phyloP scores from a whole-genome alignment of 805 yeast species.

The Ascoidea asiatica region DNA sequence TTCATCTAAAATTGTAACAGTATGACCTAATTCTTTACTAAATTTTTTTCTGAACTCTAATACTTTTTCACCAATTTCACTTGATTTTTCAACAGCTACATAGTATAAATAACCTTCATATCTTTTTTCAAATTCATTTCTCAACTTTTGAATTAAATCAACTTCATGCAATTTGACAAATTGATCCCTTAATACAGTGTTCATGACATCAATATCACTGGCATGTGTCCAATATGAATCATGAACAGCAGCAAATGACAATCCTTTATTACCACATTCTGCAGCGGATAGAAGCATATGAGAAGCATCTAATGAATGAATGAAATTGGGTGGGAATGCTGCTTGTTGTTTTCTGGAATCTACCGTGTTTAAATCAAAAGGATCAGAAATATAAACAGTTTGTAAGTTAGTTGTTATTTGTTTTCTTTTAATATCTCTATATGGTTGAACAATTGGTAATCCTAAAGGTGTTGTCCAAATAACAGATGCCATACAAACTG shows the following conservation, averaged over 20 bases:
- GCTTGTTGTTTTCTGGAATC: constrained; percentile 81
- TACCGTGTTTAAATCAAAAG: constrained; percentile 71
- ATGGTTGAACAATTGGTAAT: constrained; percentile 94
- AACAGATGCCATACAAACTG: constrained; percentile 69
- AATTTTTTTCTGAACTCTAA: constrained; percentile 30
- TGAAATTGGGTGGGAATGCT: constrained; percentile 92
- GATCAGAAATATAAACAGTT: constrained; percentile 77
- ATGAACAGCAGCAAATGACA: constrained; percentile 88
- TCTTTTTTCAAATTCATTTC: constrained; percentile 69
- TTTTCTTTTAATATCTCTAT: constrained; percentile 52
- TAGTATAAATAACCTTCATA: constrained; percentile 60
- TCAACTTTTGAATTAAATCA: constrained; percentile 56
- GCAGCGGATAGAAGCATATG: constrained; percentile 89
- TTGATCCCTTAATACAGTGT: constrained; percentile 53
- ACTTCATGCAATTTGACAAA: constrained; percentile 68
- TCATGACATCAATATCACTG: constrained; percentile 63
- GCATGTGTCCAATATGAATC: constrained; percentile 99
- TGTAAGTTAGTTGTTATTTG: constrained; percentile 76
- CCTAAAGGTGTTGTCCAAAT: constrained; percentile 98
- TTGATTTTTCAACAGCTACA: constrained; percentile 35
- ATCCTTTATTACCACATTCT: constrained; percentile 48
- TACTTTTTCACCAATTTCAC: constrained; percentile 38
- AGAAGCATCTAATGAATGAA: constrained; percentile 92
- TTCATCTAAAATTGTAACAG: constrained; percentile 59
- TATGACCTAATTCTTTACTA: constrained; percentile 38